Percentiles rank a stretch among this genome's conserved stretches.
Evolutionary conservation across 2,329 filamentous ascomycete species (phyloP).

Genomic region (Nigrospora sphaerica): DNA sequence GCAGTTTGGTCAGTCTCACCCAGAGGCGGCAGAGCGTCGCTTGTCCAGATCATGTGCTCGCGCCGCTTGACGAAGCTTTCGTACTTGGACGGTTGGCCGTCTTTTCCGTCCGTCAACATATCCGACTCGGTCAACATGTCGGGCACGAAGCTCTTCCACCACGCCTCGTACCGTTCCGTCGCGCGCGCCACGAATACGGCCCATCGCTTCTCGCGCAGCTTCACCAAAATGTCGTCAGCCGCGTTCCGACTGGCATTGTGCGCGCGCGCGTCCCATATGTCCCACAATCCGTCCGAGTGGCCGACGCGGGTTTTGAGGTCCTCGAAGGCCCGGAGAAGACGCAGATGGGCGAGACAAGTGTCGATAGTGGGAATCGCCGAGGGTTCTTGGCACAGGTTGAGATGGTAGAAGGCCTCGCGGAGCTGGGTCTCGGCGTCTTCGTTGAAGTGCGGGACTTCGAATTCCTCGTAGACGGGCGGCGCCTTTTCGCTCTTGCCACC

Average conservation of each 20-base stretch:
- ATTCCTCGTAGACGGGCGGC: neutral
- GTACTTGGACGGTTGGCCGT: slow-evolving; percentile 11
- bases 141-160: slow-evolving; percentile 42
- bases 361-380: slow-evolving; percentile 19
- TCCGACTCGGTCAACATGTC: slow-evolving; percentile 21
- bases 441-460: neutral
- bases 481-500: neutral
- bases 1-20: slow-evolving; percentile 29
- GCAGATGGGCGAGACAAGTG: slow-evolving; percentile 62
- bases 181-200: slow-evolving; percentile 58
- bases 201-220: slow-evolving; percentile 63
- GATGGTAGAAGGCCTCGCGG: neutral
- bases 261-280: slow-evolving; percentile 41
- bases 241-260: slow-evolving; percentile 12
- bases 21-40: slow-evolving; percentile 42
- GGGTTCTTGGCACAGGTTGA: neutral
- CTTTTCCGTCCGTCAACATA: slow-evolving; percentile 13
- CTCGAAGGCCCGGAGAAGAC: slow-evolving; percentile 60
- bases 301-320: slow-evolving; percentile 58
- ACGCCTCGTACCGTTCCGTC: slow-evolving; percentile 56
- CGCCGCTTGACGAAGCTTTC: slow-evolving; percentile 21
- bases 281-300: slow-evolving; percentile 56
- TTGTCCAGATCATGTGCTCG: slow-evolving; percentile 24
- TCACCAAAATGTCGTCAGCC: slow-evolving; percentile 30
- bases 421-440: neutral